Conservation (phyloP, 306 rosid species). For the Cucurbita pepo region DNA sequence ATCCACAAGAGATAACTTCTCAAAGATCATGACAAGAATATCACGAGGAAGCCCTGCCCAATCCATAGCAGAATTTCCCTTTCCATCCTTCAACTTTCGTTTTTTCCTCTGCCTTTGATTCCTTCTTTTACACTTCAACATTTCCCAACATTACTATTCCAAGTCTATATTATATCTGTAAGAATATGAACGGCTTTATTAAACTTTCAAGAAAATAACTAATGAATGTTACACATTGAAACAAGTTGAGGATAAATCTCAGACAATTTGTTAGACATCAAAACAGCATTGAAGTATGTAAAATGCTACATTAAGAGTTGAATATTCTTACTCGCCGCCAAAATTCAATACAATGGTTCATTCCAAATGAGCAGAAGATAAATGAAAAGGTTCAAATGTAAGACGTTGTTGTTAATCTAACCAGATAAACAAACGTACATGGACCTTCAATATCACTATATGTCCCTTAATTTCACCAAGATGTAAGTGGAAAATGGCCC, state of each 20-base stretch:
- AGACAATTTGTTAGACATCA: not conserved
- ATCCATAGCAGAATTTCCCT: constrained; percentile 7
- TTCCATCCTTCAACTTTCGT: not conserved
- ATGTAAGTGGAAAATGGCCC: not conserved
- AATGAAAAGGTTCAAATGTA: not conserved
- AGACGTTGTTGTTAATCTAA: not conserved
- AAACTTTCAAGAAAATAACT: not conserved
- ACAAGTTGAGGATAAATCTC: not conserved
- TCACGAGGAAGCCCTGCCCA: constrained; percentile 34
- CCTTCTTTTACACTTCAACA: constrained; percentile 20
- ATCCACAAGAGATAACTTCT: constrained; percentile 22
- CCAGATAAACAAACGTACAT: no score
- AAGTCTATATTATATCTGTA: constrained; percentile 6
- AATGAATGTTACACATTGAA: not conserved
- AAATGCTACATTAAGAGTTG: not conserved
- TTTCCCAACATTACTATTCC: constrained; percentile 11
- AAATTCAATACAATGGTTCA: not conserved
- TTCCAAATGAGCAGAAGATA: not conserved
- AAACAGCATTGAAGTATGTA: not conserved
- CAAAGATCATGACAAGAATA: constrained; percentile 25
- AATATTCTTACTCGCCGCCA: not conserved
- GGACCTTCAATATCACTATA: not conserved
- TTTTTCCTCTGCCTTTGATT: constrained; percentile 15
- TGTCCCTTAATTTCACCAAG: not conserved
- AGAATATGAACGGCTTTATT: not conserved